phyloP scores from a whole-genome alignment of 2,329 filamentous ascomycete species.

The Malbranchea cinnamomea region DNA sequence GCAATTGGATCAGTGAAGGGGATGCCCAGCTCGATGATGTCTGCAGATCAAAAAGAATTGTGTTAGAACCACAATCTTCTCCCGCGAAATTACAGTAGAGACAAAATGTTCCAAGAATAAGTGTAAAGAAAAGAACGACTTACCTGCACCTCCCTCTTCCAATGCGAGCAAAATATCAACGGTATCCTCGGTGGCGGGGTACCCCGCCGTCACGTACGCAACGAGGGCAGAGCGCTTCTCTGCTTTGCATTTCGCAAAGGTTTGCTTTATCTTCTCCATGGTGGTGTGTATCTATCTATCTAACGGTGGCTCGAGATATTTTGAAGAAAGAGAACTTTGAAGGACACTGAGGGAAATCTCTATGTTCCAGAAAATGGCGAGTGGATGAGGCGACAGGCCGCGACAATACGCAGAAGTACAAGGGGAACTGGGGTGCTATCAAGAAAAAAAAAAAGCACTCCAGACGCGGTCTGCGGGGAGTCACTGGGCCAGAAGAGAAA shows the following conservation, averaged over 20 bases:
- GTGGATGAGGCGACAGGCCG: too few species aligned
- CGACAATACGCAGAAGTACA: too few species aligned
- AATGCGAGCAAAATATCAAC: conserved; percentile 73
- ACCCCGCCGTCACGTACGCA: conserved; percentile 92
- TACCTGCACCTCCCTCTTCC: conserved; percentile 84
- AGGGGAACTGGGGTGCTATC: too few species aligned
- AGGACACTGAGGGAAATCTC: too few species aligned
- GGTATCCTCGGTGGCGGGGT: conserved; percentile 66
- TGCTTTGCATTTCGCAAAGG: conserved; percentile 42
- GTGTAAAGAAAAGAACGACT: conserved; percentile 12
- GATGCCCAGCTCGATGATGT: conserved; percentile 88
- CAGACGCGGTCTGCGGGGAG: too few species aligned
- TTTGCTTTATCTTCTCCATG: conserved; percentile 40
- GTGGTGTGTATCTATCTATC: conserved; percentile 7
- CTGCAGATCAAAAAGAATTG: conserved; percentile 31
- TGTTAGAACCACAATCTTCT: conserved; percentile 1
- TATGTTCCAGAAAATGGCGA: too few species aligned
- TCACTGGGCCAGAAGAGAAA: too few species aligned
- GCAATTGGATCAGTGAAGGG: conserved; percentile 98
- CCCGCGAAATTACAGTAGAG: conserved; percentile 1
- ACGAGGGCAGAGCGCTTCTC: conserved; percentile 64
- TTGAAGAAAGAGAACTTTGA: too few species aligned
- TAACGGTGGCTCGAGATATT: too few species aligned
- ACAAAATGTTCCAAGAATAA: background rate
- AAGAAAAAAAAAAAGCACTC: too few species aligned